These are phyloP conservation scores for Peziza echinospora DNA, from an alignment of 495 filamentous ascomycete genomes.

Conservation along the genomic window DNA sequence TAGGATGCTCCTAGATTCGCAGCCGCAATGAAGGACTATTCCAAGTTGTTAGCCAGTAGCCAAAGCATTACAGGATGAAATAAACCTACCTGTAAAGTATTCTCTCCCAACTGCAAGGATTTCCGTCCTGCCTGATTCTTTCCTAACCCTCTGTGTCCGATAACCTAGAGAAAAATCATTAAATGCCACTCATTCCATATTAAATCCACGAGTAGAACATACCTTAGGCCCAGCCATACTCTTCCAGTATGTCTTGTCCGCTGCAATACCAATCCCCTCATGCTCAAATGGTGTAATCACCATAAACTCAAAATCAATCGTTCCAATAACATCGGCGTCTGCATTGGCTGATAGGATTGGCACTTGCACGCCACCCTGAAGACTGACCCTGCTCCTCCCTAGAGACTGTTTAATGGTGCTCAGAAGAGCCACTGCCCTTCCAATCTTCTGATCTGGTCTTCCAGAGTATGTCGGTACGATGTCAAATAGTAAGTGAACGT, in stretches of 20 bases:
- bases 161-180: conserved; percentile 25
- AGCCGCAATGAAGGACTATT: conserved; percentile 76
- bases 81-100: conserved; percentile 51
- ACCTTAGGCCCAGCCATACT: conserved; percentile 55
- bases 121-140: conserved; percentile 68
- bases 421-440: conserved; percentile 77
- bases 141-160: conserved; percentile 81
- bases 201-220: neutral
- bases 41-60: no score
- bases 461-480: conserved; percentile 94
- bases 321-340: conserved; percentile 75
- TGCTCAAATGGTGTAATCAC: conserved; percentile 88
- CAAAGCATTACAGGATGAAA: no score
- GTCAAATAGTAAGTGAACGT: conserved; percentile 81
- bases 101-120: conserved; percentile 86
- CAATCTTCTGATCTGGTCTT: conserved; percentile 65
- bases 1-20: conserved; percentile 46
- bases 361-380: conserved; percentile 83
- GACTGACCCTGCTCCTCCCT: conserved; percentile 52
- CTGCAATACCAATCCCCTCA: conserved; percentile 75
- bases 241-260: conserved; percentile 89
- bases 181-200: neutral
- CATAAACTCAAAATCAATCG: conserved; percentile 88
- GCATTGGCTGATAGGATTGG: conserved; percentile 58
- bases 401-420: conserved; percentile 62